Base-by-base conservation (phyloP, 192 early-diverging fungal species). In the Backusella parvicylindrica region DNA sequence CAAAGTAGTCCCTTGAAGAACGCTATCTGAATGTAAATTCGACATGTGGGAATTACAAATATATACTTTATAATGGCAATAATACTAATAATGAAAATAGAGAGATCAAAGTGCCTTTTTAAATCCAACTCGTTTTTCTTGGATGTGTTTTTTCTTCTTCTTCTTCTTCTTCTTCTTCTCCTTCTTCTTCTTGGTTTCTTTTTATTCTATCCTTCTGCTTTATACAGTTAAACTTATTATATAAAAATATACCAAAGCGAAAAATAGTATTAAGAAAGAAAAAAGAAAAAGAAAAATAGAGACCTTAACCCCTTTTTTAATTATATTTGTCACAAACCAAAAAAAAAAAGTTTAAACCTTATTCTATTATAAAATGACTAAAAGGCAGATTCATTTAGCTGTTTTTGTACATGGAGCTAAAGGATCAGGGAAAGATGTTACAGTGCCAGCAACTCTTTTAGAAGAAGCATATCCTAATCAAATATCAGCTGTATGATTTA, bases 321-420 rank as follows among this genome's bases (percentile, higher is more conserved):
- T 60, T 60, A 28, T 23, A 60, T 28, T 2, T 1, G 28, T 60
- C 23, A 60, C 21, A 60, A 60, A 23, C 21, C 43, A n/a, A 47
- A 47, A 60, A 56, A 7, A 50, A 60, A 60, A 28, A 28, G 53
- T 60, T 28, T 28, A 60, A 60, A 60, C 53, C 53, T 60, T 60
- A 60, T 60, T 60, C 21, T 28, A 60, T 60, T 60, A 60, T 60
- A 60, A 60, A 60, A 60, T 60, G 53, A 28, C 23, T 26, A 60
- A 60, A 60, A 28, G 53, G 13, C 23, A 60, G 53, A 13, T 28
- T 60, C 53, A 60, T 60, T 60, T 60, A 60, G 53, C 23, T 60
- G 53, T 60, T 60, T 60, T 60, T 60, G 53, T 60, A 60, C 53
- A 60, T 60, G 53, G 53, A 26, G 53, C 53, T 28, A 28, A 60